A percentile compares a stretch with the other conserved stretches of the same genome.
Conservation (phyloP, 306 rosid genomes). For the Malus fusca region DNA sequence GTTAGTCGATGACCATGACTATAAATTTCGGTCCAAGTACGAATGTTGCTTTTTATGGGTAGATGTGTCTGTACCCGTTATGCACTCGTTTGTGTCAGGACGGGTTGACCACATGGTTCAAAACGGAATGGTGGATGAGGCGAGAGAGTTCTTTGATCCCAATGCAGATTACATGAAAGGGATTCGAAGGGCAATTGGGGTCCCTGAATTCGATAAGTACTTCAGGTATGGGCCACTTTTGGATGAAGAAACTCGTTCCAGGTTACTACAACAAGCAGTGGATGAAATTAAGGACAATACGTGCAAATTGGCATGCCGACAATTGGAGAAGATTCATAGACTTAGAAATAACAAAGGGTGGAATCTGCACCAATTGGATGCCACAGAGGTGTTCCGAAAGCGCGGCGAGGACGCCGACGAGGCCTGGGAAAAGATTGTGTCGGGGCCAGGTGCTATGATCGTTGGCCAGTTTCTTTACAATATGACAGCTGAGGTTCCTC, state of each 20-base stretch:
- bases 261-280: constrained; percentile 35
- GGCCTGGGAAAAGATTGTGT: constrained; percentile 59
- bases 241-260: constrained; percentile 16
- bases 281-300: constrained; percentile 49
- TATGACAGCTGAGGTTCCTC: background rate
- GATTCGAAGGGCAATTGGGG: constrained; percentile 71
- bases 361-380: constrained; percentile 55
- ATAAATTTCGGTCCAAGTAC: constrained; percentile 38
- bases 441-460: constrained; percentile 38
- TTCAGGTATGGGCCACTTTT: constrained; percentile 30
- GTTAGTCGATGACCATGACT: constrained; percentile 46
- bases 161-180: constrained; percentile 46
- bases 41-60: constrained; percentile 74
- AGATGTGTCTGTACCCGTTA: constrained; percentile 45
- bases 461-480: constrained; percentile 41
- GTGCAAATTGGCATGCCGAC: constrained; percentile 48
- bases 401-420: constrained; percentile 45
- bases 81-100: constrained; percentile 35
- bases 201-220: constrained; percentile 65
- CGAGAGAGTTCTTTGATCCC: constrained; percentile 39
- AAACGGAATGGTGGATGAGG: constrained; percentile 57
- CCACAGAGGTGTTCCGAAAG: constrained; percentile 58
- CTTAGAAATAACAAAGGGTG: constrained; percentile 54
- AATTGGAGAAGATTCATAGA: constrained; percentile 46
- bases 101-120: constrained; percentile 66